Percentiles rank a stretch among this genome's conserved stretches.
phyloP scores from a whole-genome alignment of 2,329 filamentous ascomycete species.

The Exophiala xenobiotica region DNA sequence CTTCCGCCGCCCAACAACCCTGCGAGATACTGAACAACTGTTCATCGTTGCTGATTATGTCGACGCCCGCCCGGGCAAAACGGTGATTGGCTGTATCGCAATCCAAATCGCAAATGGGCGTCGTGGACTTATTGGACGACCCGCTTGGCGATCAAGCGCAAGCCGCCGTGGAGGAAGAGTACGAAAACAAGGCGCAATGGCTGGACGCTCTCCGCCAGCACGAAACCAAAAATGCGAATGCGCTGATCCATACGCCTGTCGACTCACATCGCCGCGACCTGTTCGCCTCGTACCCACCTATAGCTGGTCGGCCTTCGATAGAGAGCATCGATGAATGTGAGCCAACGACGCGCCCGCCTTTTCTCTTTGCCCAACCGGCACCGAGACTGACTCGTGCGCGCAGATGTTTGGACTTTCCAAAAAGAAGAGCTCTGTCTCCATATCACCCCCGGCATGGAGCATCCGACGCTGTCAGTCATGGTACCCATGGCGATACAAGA shows the following conservation, averaged over 20 bases:
- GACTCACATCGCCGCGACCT: conserved; percentile 21
- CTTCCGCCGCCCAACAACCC: neutral
- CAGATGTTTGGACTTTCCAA: conserved; percentile 12
- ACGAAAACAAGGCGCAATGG: neutral
- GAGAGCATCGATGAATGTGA: conserved; percentile 24
- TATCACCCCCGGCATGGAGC: conserved; percentile 17
- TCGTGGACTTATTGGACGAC: neutral
- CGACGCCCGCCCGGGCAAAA: neutral
- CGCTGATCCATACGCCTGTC: conserved; percentile 15
- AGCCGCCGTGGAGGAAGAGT: neutral
- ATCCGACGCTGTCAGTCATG: conserved; percentile 21
- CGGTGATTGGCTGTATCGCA: neutral
- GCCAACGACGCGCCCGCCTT: neutral
- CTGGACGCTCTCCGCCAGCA: neutral
- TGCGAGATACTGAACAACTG: neutral
- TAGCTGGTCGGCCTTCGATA: conserved; percentile 3
- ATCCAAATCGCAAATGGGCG: conserved; percentile 1
- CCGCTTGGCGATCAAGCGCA: neutral
- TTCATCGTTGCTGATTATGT: no score
- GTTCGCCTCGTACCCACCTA: conserved; percentile 14
- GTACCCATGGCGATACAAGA: conserved; percentile 22
- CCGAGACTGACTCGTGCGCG: neutral
- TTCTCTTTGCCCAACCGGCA: neutral
- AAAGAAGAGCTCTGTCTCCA: conserved; percentile 19
- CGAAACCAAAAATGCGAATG: conserved; percentile 7